phyloP scores from a whole-genome alignment of 805 yeast species.

The Metschnikowia colocasiae region DNA sequence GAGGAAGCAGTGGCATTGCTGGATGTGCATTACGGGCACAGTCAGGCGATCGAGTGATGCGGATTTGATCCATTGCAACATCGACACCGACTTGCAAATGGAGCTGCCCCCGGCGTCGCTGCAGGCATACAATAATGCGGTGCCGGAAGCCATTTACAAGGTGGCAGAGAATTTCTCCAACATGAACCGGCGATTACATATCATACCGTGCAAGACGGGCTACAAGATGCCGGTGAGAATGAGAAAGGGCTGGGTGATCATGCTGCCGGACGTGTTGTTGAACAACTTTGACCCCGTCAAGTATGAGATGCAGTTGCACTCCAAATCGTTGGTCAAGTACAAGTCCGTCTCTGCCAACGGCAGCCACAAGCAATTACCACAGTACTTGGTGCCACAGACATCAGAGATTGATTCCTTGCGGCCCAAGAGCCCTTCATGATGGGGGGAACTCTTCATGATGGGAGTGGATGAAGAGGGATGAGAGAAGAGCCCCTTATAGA shows the following conservation, averaged over 20 bases:
- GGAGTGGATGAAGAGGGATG: neutral
- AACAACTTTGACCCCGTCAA: slow-evolving; percentile 53
- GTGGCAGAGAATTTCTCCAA: slow-evolving; percentile 88
- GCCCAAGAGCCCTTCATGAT: slow-evolving; percentile 68
- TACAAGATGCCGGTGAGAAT: slow-evolving; percentile 56
- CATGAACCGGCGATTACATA: slow-evolving; percentile 78
- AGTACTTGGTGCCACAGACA: slow-evolving; percentile 58
- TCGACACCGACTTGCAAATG: slow-evolving; percentile 82
- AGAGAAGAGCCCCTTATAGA: neutral
- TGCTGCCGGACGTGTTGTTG: slow-evolving; percentile 77
- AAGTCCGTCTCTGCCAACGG: slow-evolving; percentile 15
- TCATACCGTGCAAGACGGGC: slow-evolving; percentile 72
- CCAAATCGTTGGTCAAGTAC: slow-evolving; percentile 29
- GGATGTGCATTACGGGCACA: slow-evolving; percentile 97
- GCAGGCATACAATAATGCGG: slow-evolving; percentile 22
- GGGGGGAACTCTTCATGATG: slow-evolving; percentile 48
- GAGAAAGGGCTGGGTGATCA: slow-evolving; percentile 88
- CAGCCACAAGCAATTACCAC: slow-evolving; percentile 35
- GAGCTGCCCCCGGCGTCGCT: slow-evolving; percentile 35
- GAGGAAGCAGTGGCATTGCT: slow-evolving; percentile 90
- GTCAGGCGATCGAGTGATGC: slow-evolving; percentile 81
- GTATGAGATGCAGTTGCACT: slow-evolving; percentile 30
- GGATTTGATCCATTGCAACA: slow-evolving; percentile 85
- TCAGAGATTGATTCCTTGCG: slow-evolving; percentile 74
- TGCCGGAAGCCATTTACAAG: slow-evolving; percentile 70